Base-by-base conservation (phyloP, 2,329 filamentous ascomycete species). In the Whalleya microplaca region DNA sequence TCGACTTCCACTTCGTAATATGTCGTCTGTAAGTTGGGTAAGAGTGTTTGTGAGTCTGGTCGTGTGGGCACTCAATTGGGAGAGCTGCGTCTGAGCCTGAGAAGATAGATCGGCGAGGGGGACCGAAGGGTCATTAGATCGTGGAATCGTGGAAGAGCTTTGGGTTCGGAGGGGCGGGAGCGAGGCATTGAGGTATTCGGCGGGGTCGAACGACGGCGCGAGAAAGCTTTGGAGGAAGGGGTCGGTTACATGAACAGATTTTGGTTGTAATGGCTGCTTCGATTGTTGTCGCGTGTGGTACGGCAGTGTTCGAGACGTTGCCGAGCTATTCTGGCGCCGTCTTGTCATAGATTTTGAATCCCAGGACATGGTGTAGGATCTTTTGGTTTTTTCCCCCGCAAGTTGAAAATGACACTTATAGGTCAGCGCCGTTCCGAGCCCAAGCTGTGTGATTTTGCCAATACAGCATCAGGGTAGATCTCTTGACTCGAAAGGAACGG, bases 21-120 rank as follows among this genome's bases (percentile, higher is more conserved):
- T 98, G 65, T 98, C 95, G 73, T 99, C 94, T 10, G 95, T 97
- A 57, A 98, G 80, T 68, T 94, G 88, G 29, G 92, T 96, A 55
- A 99, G 81, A 45, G 87, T 90, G 51, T 83, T 86, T 14, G 92
- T 92, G 7, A 97, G 79, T 45, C 92, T 85, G 18, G 91, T 89
- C 1, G 92, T 96, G 71, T 97, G 92, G 8, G 91, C 89, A 69
- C 91, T 96, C 68, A 98, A 85, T 69, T 94, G 90, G 1, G 92
- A 91, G 45, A 97, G 81, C n/a, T 96, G 81, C 2, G 87, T 82
- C 73, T 97, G 93, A 0, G 93, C 89, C 69, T 92, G 90, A 0
- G 87, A 81, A 1, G 92, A 92, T 49, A 96, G 77, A 58, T 94
- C 87, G n/a, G 88, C 79, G 45, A 96, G 80, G 2, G 89, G 80